Conservation (phyloP, 345 rosid genomes). For the Psidium friedrichsthalianum region DNA sequence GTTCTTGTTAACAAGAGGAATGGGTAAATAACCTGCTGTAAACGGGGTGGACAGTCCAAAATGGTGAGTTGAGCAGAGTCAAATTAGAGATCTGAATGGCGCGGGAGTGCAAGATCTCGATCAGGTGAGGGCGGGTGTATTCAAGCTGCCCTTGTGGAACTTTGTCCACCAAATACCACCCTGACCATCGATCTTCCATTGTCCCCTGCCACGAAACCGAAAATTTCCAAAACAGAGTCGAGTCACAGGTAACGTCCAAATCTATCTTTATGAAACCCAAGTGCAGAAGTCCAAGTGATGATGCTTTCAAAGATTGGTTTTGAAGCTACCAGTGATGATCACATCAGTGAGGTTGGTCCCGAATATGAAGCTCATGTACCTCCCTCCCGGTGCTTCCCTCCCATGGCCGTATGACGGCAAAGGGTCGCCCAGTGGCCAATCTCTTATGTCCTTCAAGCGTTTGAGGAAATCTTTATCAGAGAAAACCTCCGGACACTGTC, state of each 20-base stretch:
- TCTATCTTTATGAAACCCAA: background rate
- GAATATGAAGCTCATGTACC: constrained; percentile 31
- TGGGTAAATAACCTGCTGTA: constrained; percentile 19
- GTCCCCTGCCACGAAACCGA: constrained; percentile 14
- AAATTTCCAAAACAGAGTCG: background rate
- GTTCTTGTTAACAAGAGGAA: background rate
- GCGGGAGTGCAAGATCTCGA: constrained; percentile 27
- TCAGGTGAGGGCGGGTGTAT: constrained; percentile 31
- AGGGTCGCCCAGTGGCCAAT: constrained; percentile 27
- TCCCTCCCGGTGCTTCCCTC: constrained; percentile 32
- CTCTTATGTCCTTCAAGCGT: constrained; percentile 11
- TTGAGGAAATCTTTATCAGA: background rate
- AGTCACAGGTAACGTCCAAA: background rate
- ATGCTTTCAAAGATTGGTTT: background rate
- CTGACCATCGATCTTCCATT: constrained; percentile 38
- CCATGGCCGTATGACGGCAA: constrained; percentile 45
- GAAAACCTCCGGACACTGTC: background rate
- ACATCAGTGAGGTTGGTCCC: constrained; percentile 37
- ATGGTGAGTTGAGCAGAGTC: constrained; percentile 31
- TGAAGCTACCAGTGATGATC: constrained; percentile 17
- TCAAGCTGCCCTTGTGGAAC: constrained; percentile 15
- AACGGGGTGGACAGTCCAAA: constrained; percentile 39
- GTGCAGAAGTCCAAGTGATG: background rate
- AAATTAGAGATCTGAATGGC: constrained; percentile 27
- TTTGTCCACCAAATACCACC: constrained; percentile 34